phyloP scores from a whole-genome alignment of 768 basidiomycete genomes.

The Lactarius sp. region DNA sequence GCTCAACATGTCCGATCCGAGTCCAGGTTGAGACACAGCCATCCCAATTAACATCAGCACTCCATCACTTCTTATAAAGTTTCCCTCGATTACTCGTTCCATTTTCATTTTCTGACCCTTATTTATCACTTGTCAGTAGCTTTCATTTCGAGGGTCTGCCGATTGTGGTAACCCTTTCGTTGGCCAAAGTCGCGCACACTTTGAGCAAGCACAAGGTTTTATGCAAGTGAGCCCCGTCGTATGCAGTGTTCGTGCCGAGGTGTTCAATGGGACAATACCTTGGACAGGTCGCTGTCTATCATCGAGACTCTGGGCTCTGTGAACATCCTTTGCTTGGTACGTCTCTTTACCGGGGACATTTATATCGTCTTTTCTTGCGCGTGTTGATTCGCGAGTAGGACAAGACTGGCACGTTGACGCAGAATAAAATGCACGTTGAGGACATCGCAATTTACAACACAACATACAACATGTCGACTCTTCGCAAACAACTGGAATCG shows the following conservation, averaged over 20 bases:
- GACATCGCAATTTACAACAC: constrained; percentile 39
- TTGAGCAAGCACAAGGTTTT: constrained; percentile 50
- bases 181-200: constrained; percentile 42
- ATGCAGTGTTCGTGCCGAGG: background rate
- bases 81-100: background rate
- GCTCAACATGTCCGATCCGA: constrained; percentile 14
- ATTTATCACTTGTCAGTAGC: constrained; percentile 32
- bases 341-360: background rate
- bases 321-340: constrained; percentile 41
- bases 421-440: constrained; percentile 54
- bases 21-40: constrained; percentile 38
- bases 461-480: constrained; percentile 26
- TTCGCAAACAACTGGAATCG: constrained; percentile 8
- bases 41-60: constrained; percentile 46
- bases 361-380: background rate
- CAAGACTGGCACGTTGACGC: constrained; percentile 60
- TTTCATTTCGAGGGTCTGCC: constrained; percentile 52
- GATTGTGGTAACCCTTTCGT: constrained; percentile 50
- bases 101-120: background rate
- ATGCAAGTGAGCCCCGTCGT: constrained; percentile 32
- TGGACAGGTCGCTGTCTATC: constrained; percentile 44
- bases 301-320: constrained; percentile 65
- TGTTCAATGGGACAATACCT: background rate
- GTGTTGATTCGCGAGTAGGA: constrained; percentile 30
- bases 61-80: constrained; percentile 42